These are phyloP conservation scores for Rhodomyrtus psidioides DNA, from an alignment of 441 rosid genomes.

Conservation along the genomic window DNA sequence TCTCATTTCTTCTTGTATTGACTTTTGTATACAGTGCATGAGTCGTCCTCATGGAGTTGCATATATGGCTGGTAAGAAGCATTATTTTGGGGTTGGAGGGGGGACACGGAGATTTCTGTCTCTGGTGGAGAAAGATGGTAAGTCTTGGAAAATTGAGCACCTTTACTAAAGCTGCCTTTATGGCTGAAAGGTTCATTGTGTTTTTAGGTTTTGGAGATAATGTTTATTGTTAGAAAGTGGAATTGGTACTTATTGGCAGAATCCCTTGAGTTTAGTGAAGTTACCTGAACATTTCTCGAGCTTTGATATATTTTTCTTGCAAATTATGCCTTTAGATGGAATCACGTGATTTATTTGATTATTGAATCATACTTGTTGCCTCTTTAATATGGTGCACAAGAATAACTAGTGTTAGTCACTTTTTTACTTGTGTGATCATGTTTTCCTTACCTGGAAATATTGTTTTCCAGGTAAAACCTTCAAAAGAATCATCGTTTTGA, in stretches of 20 bases:
- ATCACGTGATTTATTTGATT: too few species aligned
- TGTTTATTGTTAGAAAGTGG: too few species aligned
- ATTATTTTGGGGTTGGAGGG: slow-evolving; percentile 95
- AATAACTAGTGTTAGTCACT: neutral
- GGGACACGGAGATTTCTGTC: slow-evolving; percentile 80
- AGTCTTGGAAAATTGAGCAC: neutral
- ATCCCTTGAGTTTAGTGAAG: neutral
- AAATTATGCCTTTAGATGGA: neutral
- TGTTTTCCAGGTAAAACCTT: neutral
- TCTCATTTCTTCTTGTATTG: neutral
- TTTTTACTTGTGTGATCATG: neutral
- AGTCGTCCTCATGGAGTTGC: slow-evolving; percentile 52
- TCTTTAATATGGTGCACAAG: neutral
- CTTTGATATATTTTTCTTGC: neutral
- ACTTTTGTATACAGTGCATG: slow-evolving; percentile 39
- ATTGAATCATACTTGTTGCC: neutral
- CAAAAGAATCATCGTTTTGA: neutral
- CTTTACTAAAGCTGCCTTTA: neutral
- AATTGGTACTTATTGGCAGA: too few species aligned
- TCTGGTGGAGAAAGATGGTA: slow-evolving; percentile 76
- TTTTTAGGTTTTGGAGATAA: too few species aligned
- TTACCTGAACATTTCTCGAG: neutral
- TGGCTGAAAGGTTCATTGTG: neutral
- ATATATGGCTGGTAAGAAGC: slow-evolving; percentile 86
- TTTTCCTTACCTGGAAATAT: neutral